These are phyloP conservation scores for Porogramme epimiltina DNA, from an alignment of 1,284 basidiomycete genomes.

Conservation along the genomic window DNA sequence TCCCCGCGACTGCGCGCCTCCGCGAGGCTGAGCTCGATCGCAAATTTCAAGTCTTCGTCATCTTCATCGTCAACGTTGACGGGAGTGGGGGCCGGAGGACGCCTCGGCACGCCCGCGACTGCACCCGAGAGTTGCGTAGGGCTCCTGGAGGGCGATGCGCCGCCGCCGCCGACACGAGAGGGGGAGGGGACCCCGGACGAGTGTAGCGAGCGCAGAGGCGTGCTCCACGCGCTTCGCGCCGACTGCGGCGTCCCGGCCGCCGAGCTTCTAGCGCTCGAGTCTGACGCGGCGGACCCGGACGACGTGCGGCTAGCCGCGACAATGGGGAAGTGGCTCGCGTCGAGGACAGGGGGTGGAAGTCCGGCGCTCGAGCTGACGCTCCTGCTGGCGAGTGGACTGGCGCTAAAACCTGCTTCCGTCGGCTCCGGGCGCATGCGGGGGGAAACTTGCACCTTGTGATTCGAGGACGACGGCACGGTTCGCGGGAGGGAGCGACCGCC, in stretches of 20 bases:
- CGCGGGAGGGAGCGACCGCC: constrained; percentile 20
- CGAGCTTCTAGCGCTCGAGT: constrained; percentile 14
- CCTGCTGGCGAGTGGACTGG: constrained; percentile 15
- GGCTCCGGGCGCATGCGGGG: constrained; percentile 38
- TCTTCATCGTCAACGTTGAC: constrained; percentile 18
- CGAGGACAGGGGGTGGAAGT: constrained; percentile 9
- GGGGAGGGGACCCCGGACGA: constrained; percentile 27
- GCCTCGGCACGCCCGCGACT: not conserved
- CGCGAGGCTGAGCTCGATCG: constrained; percentile 35
- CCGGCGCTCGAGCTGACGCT: constrained; percentile 7
- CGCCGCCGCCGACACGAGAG: constrained; percentile 7
- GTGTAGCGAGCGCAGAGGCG: constrained; percentile 27
- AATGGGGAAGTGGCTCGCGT: constrained; percentile 24
- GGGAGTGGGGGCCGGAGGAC: not conserved
- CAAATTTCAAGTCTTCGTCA: constrained; percentile 32
- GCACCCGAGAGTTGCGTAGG: constrained; percentile 9
- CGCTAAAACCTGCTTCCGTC: constrained; percentile 34
- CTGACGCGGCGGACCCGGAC: constrained; percentile 17
- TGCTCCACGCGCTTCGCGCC: constrained; percentile 34
- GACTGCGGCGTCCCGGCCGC: constrained; percentile 28
- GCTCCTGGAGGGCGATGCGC: no score
- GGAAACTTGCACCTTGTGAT: constrained; percentile 38
- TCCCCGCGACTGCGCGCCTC: constrained; percentile 36
- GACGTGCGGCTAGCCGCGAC: constrained; percentile 25
- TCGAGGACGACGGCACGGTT: constrained; percentile 23